Conservation (phyloP, 2,329 filamentous ascomycete species). For the Fusarium brachygibbosum region DNA sequence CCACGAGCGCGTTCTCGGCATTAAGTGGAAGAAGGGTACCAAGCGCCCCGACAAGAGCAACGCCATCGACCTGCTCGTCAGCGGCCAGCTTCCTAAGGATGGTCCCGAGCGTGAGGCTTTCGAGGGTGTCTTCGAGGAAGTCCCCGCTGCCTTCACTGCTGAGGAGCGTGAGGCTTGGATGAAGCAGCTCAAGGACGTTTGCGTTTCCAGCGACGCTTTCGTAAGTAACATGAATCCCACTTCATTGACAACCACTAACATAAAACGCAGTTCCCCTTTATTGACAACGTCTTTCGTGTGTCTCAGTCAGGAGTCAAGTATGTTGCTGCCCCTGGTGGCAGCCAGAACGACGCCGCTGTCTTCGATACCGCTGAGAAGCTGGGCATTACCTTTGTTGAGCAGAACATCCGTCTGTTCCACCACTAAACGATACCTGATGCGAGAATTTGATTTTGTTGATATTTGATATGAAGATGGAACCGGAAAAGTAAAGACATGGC, state of each 20-base stretch:
- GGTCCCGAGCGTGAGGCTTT: constrained; percentile 89
- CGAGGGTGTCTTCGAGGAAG: constrained; percentile 90
- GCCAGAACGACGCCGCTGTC: constrained; percentile 84
- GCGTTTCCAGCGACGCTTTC: constrained; percentile 94
- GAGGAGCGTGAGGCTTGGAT: constrained; percentile 92
- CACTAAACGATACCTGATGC: constrained; percentile 41
- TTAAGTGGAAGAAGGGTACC: constrained; percentile 98
- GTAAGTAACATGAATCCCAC: constrained; percentile 67
- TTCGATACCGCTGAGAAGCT: constrained; percentile 93
- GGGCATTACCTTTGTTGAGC: constrained; percentile 94
- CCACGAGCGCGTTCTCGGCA: constrained; percentile 86
- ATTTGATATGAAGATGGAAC: constrained; percentile 23
- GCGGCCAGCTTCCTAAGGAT: constrained; percentile 85
- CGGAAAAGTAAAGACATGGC: constrained; percentile 22
- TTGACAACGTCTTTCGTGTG: constrained; percentile 96
- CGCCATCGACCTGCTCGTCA: constrained; percentile 94
- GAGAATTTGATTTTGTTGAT: constrained; percentile 19
- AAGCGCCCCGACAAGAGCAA: constrained; percentile 99
- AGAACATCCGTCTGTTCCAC: constrained; percentile 75
- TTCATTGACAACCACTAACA: constrained; percentile 42
- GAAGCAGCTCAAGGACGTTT: constrained; percentile 82
- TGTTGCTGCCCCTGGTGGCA: constrained; percentile 92
- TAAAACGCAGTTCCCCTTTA: constrained; percentile 85
- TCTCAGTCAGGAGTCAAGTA: constrained; percentile 93
- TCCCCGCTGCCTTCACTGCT: constrained; percentile 83